phyloP scores from a whole-genome alignment of 2,329 filamentous ascomycete species.

The Beauveria bassiana region DNA sequence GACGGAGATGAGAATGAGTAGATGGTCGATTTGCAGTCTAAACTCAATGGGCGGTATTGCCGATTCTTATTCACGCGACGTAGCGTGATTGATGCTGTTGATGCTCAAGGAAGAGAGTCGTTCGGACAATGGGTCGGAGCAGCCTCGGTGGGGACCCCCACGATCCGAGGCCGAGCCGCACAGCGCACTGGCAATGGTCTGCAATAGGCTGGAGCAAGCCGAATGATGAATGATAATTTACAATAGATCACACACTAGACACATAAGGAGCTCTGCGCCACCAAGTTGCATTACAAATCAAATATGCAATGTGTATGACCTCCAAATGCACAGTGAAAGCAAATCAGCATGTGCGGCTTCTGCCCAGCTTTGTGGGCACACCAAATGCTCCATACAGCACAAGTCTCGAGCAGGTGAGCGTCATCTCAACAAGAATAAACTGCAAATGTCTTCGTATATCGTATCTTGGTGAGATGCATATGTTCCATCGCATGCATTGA shows the following conservation, averaged over 20 bases:
- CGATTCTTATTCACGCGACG: neutral
- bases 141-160: neutral
- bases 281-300: neutral
- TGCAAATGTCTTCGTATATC: too few relatives aligned
- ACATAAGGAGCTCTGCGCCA: neutral
- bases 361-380: too few relatives aligned
- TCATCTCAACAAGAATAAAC: too few relatives aligned
- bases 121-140: constrained; percentile 3
- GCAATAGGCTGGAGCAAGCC: neutral
- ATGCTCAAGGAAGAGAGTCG: neutral
- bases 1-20: neutral
- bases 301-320: too few relatives aligned
- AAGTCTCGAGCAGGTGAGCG: too few relatives aligned
- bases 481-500: neutral
- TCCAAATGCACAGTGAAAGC: too few relatives aligned
- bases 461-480: neutral
- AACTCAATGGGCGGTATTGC: too few relatives aligned
- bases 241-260: neutral
- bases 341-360: too few relatives aligned
- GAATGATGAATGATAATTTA: neutral
- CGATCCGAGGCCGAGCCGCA: constrained; percentile 5
- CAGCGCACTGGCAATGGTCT: neutral
- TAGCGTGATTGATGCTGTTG: neutral
- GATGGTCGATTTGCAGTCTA: neutral
- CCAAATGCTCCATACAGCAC: too few relatives aligned